Base-by-base conservation (phyloP, 148 eudicot genomes). In the Pouteria glomerata region DNA sequence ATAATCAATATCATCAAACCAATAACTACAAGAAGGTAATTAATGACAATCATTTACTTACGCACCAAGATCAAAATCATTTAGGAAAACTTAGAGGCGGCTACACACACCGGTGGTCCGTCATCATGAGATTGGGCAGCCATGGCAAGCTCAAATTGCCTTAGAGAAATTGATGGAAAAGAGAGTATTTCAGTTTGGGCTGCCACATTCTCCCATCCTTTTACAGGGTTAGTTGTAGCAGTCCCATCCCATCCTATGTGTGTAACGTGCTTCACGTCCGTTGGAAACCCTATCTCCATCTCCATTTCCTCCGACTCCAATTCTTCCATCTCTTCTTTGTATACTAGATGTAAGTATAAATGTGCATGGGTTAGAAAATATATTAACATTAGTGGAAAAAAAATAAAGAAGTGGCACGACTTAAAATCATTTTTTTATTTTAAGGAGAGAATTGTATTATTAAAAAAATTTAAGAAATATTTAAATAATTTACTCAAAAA, bases 211-310 rank as follows among this genome's bases (percentile, higher is more conserved):
- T 82, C 89, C 85, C 86, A 84, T 1, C 82, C 76, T 39, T 78
- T 77, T 0, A 75, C 58, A 0, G 76, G 67, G 72, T 77, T 85
- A 0, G 14, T 19, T 1, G 66, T 84, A 0, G 90, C 81, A 0
- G 88, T 84, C 74, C 97, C 97, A 71, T 91, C 97, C 85, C 85
- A 86, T 62, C 98, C 98, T 59, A 94, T 91, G 84, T 91, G 98
- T 5, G 91, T 83, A 6, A 94, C 79, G 71, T 94, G 98, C 79
- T 87, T 94, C 71, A 94, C 98, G 42, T 94, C 93, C 21, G 97
- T 94, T 19, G 98, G 98, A 31, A 80, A 77, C 10, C 97, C 98
- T 63, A 94, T 94, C 76, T 91, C 97, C 83, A 93, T 84, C 61
- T 89, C 88, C 47, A 0, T 69, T n/a, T n/a, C n/a, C 47, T 80